These are phyloP conservation scores for Orbilia ellipsospora DNA, from an alignment of 2,329 filamentous ascomycete genomes.

Conservation along the genomic window DNA sequence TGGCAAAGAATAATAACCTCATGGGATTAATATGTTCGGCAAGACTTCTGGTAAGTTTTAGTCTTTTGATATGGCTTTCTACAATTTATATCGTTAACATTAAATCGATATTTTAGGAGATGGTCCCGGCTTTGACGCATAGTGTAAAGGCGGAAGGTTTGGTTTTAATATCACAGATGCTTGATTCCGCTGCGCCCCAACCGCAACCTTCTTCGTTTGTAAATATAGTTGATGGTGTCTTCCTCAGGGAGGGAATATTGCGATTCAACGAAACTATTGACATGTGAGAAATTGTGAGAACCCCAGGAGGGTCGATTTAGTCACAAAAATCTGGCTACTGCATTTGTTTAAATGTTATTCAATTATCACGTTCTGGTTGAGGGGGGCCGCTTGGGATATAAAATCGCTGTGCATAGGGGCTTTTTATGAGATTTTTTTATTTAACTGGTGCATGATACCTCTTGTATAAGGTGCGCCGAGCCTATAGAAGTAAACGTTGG, in stretches of 20 bases:
- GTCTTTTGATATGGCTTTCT: not conserved
- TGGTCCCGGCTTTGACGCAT: conserved; percentile 90
- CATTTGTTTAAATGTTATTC: too few species aligned
- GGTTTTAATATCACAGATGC: conserved; percentile 84
- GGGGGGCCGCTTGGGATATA: too few species aligned
- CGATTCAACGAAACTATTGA: conserved; percentile 94
- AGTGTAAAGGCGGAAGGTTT: conserved; percentile 94
- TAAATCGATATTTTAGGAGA: conserved; percentile 71
- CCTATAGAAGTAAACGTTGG: not conserved
- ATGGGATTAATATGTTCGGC: conserved; percentile 96
- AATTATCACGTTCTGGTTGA: too few species aligned
- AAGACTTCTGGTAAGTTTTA: conserved; percentile 75
- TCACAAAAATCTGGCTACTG: too few species aligned
- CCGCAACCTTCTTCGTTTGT: conserved; percentile 65
- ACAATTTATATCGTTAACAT: not conserved
- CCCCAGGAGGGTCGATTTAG: not conserved
- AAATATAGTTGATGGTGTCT: conserved; percentile 76
- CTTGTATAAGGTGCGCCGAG: conserved; percentile 19
- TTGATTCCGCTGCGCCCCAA: conserved; percentile 66
- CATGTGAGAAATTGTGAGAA: conserved; percentile 64
- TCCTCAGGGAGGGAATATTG: conserved; percentile 86
- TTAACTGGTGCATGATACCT: conserved; percentile 7
- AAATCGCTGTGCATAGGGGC: too few species aligned
- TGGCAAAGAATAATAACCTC: conserved; percentile 95
- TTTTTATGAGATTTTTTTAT: not conserved